A percentile compares a stretch with the other conserved stretches of the same genome.
Evolutionary conservation across 306 rosid species (phyloP).

Genomic region (Hippophae tibetana): DNA sequence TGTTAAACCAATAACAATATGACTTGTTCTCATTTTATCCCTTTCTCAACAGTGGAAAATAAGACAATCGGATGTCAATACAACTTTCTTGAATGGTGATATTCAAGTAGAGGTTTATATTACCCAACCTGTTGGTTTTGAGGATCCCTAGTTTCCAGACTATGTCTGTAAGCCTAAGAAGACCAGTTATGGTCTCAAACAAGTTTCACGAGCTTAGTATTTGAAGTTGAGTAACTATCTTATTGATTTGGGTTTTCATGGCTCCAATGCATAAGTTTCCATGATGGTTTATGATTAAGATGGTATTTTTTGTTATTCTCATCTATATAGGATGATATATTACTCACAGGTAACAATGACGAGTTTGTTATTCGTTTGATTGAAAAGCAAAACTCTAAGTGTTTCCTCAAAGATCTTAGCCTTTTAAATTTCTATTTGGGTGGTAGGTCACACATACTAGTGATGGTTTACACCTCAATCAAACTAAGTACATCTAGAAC

Average conservation of each 20-base stretch:
- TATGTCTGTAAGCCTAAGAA: too few relatives aligned
- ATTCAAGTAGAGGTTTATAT: not conserved
- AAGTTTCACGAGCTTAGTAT: not conserved
- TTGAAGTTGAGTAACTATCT: not conserved
- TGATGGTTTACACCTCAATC: too few relatives aligned
- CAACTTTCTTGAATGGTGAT: not conserved
- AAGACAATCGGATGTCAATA: not conserved
- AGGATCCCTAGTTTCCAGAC: not conserved
- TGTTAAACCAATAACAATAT: not conserved
- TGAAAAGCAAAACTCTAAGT: too few relatives aligned
- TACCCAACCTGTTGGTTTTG: not conserved
- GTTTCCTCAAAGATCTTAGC: too few relatives aligned
- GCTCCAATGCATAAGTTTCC: not conserved
- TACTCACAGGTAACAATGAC: too few relatives aligned
- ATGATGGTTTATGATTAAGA: too few relatives aligned
- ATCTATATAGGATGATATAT: too few relatives aligned
- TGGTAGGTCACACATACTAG: too few relatives aligned
- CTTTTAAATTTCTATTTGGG: too few relatives aligned
- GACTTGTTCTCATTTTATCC: not conserved
- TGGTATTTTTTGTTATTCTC: too few relatives aligned
- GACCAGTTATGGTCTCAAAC: not conserved
- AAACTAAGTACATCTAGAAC: too few relatives aligned
- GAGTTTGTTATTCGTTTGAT: too few relatives aligned
- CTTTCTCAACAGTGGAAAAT: not conserved
- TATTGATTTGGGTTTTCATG: not conserved